Conservation (phyloP, 1,139 yeast genomes). For the Hyphopichia fennica region DNA sequence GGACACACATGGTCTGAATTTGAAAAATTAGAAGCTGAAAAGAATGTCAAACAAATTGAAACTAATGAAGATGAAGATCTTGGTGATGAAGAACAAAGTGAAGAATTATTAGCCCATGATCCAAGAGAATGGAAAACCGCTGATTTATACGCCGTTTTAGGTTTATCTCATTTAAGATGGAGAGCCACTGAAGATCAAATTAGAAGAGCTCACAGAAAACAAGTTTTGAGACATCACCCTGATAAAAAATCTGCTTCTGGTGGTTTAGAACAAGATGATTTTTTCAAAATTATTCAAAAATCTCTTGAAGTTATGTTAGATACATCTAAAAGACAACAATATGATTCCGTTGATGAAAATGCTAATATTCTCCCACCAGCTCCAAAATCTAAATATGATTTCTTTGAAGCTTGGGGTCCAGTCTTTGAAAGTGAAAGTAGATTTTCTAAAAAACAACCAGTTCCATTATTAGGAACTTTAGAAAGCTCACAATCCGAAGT, state of each 20-base stretch:
- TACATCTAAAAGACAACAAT: conserved; percentile 84
- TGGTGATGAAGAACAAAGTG: conserved; percentile 76
- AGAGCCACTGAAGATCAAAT: conserved; percentile 91
- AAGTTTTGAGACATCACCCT: conserved; percentile 96
- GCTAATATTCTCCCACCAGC: conserved; percentile 85
- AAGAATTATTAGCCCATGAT: conserved; percentile 80
- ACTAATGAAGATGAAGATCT: conserved; percentile 69
- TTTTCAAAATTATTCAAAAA: conserved; percentile 96
- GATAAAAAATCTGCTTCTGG: conserved; percentile 92
- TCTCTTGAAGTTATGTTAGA: conserved; percentile 91
- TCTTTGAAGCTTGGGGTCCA: conserved; percentile 90
- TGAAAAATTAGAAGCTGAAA: conserved; percentile 91
- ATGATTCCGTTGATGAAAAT: conserved; percentile 88
- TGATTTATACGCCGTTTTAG: conserved; percentile 94
- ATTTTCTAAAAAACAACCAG: conserved; percentile 89
- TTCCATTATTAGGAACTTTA: conserved; percentile 73
- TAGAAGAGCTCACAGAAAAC: conserved; percentile 95
- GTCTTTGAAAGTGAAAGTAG: conserved; percentile 89
- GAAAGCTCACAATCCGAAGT: conserved; percentile 78
- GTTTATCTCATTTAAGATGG: conserved; percentile 87
- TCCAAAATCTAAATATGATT: conserved; percentile 64
- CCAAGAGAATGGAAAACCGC: conserved; percentile 98
- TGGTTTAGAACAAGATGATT: conserved; percentile 90
- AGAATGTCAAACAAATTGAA: conserved; percentile 75
- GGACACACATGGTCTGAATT: conserved; percentile 99